A percentile compares a stretch with the other conserved stretches of the same genome.
phyloP scores from a whole-genome alignment of 768 basidiomycete species.

The Pisolithus albus region DNA sequence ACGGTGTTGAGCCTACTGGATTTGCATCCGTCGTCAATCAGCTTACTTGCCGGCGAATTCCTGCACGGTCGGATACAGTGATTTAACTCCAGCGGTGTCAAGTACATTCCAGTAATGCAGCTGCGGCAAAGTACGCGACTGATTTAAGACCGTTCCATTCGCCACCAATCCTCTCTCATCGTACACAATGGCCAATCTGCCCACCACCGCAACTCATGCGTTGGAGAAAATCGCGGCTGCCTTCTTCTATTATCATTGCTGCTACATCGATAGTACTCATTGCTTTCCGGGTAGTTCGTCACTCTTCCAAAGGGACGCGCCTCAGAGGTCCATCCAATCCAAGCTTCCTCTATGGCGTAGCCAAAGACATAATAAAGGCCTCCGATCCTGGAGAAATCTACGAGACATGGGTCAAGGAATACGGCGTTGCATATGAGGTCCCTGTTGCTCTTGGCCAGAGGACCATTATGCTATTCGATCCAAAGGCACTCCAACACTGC shows the following conservation, averaged over 20 bases:
- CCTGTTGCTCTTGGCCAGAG: conserved; percentile 31
- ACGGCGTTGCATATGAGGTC: conserved; percentile 41
- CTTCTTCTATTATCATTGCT: neutral
- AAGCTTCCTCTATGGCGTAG: conserved; percentile 15
- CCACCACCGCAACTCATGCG: neutral
- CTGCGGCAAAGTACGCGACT: neutral
- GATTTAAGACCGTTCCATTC: neutral
- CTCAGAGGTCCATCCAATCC: conserved; percentile 18
- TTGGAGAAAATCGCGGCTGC: neutral
- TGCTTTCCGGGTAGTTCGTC: neutral
- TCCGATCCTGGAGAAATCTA: conserved; percentile 29
- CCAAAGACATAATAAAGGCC: neutral
- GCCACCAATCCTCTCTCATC: neutral
- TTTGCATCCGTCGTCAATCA: no score
- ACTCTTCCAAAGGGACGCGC: conserved; percentile 11
- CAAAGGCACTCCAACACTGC: conserved; percentile 47
- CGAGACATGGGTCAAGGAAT: conserved; percentile 42
- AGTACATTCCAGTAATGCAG: no score
- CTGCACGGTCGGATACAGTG: no score
- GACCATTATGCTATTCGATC: conserved; percentile 37
- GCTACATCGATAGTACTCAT: conserved; percentile 4
- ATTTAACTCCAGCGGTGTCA: no score
- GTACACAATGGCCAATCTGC: neutral
- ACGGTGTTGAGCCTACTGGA: no score
- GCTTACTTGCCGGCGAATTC: no score